Evolutionary conservation across 371 early-diverging fungal genomes (phyloP), one percentile per base, ranked within the genome.

Genomic region (Syncephalis fuscata): DNA sequence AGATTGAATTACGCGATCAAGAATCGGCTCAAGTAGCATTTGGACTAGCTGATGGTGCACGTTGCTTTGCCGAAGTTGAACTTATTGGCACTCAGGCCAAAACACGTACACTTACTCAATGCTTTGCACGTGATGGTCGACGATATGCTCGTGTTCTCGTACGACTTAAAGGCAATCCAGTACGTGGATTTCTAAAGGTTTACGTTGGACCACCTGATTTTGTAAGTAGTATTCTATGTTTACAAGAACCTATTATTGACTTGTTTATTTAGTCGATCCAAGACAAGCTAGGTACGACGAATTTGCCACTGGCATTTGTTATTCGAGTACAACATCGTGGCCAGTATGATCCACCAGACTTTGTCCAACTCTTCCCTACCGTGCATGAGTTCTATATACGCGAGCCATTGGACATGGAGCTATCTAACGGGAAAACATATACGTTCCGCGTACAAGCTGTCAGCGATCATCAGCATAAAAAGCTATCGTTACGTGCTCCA

Each of bases 41-140:
- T 24, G 22, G 19, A 2, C 11, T 44, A 11, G 22, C 44, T 1
- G 24, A 24, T 22, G 44, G 44, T 22, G 14, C 20, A 9, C 22
- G 44, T 7, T 44, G 44, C 22, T 44, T 44, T 11, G 44, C 44
- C 24, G 44, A 44, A 22, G 44, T 44, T 19, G 44, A 44, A 4
- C 19, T 44, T 19, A 14, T 32, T 7, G 32, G 32, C 32, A 32
- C 32, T 4, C 32, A 32, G 32, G 32, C 32, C 11, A 32, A 32
- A 32, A 32, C 32, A 32, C 32, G 32, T 11, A 11, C 32, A 32
- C 32, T 32, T 11, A 32, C 32, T 11, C 32, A 32, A 11, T 32
- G 32, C 32, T 32, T 32, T 11, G 11, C 11, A 32, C 32, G 32
- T 7, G 32, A 32, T 32, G 44, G 44, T 11, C 16, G 24, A 20